Base-by-base conservation (phyloP, 208 protist species). In the Leishmania mexicana region DNA sequence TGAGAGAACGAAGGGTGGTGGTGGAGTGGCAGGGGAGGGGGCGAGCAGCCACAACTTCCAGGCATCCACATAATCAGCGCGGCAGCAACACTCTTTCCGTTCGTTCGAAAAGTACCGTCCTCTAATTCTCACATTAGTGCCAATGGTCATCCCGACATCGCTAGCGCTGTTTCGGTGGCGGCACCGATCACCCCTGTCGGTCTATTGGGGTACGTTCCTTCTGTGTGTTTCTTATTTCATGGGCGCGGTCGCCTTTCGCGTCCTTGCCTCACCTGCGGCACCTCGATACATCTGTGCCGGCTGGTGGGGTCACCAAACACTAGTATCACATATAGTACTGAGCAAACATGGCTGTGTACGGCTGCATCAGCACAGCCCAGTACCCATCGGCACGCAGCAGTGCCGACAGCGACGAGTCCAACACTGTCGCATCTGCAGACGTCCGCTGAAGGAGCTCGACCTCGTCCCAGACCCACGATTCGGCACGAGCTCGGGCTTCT, bases 301-400 rank as follows among this genome's bases (percentile, higher is more conserved):
- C 3, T 58, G n/a, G 49, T 49, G n/a, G n/a, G 35, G 24, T 51
- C n/a, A 24, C 6, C 28, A 58, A 40, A 45, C n/a, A 60, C 28
- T 28, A 65, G 54, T 31, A 51, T 58, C 45, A 78, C 81, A 85
- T 4, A 49, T 28, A 80, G 71, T 85, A 72, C 58, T 77, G 76
- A 13, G 49, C 78, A 24, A 58, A 57, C 84, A 87, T 87, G 45
- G 80, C 72, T 17, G 53, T 73, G 67, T 87, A 84, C 1, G 84
- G 84, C 77, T 80, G 60, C n/a, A 79, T n/a, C 67, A 87, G 65
- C 17, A 60, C 68, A 19, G 80, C 75, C 78, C 78, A 81, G 75
- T 88, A 86, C 49, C 64, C 65, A 77, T 85, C 79, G 51, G 82
- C 58, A 51, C 71, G 62, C 5, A 85, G 74, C 35, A 85, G 53